phyloP scores from a whole-genome alignment of 2,329 filamentous ascomycete species.

The Hypomyces perniciosus region DNA sequence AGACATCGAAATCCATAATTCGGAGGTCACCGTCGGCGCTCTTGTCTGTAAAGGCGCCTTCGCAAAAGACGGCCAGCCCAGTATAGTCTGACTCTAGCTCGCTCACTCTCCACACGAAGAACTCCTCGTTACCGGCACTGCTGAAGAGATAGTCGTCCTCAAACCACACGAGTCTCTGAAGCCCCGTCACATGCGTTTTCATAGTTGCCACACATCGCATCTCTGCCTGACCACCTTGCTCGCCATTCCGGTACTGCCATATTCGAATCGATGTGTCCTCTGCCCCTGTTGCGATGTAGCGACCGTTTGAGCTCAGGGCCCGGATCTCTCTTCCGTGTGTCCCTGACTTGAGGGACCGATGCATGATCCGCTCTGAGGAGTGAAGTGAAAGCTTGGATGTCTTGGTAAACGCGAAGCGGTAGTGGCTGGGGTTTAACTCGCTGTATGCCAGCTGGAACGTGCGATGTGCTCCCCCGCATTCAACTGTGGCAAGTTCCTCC shows the following conservation, averaged over 20 bases:
- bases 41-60: slow-evolving; percentile 47
- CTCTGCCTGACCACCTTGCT: slow-evolving; percentile 11
- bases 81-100: slow-evolving; percentile 43
- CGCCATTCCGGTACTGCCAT: slow-evolving; percentile 43
- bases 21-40: slow-evolving; percentile 60
- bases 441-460: slow-evolving; percentile 53
- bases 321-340: slow-evolving; percentile 81
- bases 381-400: slow-evolving; percentile 49
- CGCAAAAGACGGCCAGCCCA: slow-evolving; percentile 51
- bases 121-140: slow-evolving; percentile 81
- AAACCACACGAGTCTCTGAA: slow-evolving; percentile 77
- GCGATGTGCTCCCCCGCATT: slow-evolving; percentile 81
- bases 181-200: slow-evolving; percentile 73
- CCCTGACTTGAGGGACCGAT: slow-evolving; percentile 56
- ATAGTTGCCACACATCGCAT: slow-evolving; percentile 56
- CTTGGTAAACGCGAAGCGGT: slow-evolving; percentile 69
- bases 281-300: slow-evolving; percentile 57
- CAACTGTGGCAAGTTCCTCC: slow-evolving; percentile 62
- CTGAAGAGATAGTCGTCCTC: slow-evolving; percentile 70
- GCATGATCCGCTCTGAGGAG: slow-evolving; percentile 32
- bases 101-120: slow-evolving; percentile 73
- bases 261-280: slow-evolving; percentile 73
- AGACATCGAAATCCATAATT: slow-evolving; percentile 71
- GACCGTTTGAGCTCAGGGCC: slow-evolving; percentile 40
- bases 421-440: slow-evolving; percentile 24